These are phyloP conservation scores for Pseudomonodictys pantanalensis DNA, from an alignment of 495 filamentous ascomycete species.

Conservation along the genomic window DNA sequence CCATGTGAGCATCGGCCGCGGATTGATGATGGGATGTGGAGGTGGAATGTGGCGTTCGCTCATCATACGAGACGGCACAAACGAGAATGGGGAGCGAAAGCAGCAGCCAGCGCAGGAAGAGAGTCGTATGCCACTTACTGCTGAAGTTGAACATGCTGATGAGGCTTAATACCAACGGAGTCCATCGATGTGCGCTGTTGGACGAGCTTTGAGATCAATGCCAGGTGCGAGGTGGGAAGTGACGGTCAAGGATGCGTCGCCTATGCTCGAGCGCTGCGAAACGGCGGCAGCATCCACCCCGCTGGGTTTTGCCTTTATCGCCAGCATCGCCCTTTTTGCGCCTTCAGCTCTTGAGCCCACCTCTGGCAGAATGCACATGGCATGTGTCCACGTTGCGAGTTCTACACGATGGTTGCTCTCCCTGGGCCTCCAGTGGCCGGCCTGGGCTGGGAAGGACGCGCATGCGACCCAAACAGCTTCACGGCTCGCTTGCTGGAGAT, in stretches of 20 bases:
- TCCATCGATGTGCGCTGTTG: slow-evolving; percentile 7
- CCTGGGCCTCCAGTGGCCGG: too few relatives aligned
- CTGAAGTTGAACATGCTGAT: slow-evolving; percentile 25
- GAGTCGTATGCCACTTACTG: slow-evolving; percentile 12
- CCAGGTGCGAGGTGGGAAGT: neutral
- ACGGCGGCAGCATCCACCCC: neutral
- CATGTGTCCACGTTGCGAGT: too few relatives aligned
- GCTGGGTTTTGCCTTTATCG: too few relatives aligned
- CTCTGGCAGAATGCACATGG: too few relatives aligned
- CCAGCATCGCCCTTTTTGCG: too few relatives aligned
- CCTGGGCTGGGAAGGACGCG: too few relatives aligned
- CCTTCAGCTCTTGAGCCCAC: too few relatives aligned
- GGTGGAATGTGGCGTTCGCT: neutral
- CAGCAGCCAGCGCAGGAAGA: neutral
- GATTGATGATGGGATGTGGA: neutral
- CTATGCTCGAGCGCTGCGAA: neutral
- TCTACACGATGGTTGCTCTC: too few relatives aligned
- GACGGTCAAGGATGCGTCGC: neutral
- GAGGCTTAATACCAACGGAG: neutral
- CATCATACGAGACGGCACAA: neutral
- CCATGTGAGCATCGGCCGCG: neutral
- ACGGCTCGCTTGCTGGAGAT: too few relatives aligned
- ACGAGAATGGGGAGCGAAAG: neutral
- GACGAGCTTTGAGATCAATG: neutral
- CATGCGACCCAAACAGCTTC: too few relatives aligned